Percentiles rank a stretch among this genome's conserved stretches.
Evolutionary conservation across 1,139 yeast species (phyloP).

Genomic region (Yueomyces sp.): DNA sequence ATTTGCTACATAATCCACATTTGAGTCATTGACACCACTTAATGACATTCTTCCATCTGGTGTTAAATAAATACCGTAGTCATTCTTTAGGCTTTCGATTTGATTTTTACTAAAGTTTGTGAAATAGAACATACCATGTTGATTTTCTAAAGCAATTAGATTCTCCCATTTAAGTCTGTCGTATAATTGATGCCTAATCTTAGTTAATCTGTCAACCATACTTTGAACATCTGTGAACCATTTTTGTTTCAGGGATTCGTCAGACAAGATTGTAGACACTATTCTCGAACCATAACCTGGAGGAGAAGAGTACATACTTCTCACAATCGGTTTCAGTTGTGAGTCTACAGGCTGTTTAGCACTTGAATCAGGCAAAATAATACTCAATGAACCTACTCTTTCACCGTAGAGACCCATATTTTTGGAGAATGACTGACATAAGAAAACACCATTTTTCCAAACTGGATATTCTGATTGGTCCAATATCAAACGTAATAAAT

Average conservation of each 20-base stretch:
- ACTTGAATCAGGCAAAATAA: conserved; percentile 31
- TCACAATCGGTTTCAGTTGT: conserved; percentile 57
- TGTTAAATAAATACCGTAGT: conserved; percentile 73
- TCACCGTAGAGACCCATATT: conserved; percentile 97
- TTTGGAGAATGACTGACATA: conserved; percentile 90
- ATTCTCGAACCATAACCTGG: conserved; percentile 90
- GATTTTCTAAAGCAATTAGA: conserved; percentile 41
- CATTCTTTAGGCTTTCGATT: conserved; percentile 54
- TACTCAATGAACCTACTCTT: conserved; percentile 73
- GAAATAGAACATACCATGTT: conserved; percentile 94
- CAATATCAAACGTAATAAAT: conserved; percentile 29
- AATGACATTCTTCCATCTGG: conserved; percentile 85
- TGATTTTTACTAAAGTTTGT: conserved; percentile 69
- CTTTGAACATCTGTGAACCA: conserved; percentile 70
- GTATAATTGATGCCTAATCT: conserved; percentile 45
- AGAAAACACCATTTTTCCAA: conserved; percentile 37
- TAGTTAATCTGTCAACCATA: conserved; percentile 68
- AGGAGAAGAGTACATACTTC: conserved; percentile 87
- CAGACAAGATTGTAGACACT: conserved; percentile 61
- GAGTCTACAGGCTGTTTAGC: conserved; percentile 42
- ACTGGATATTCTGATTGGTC: conserved; percentile 15
- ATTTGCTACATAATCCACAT: conserved; percentile 47
- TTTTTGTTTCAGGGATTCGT: conserved; percentile 46
- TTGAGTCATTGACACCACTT: conserved; percentile 72
- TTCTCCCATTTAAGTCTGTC: conserved; percentile 73